phyloP scores from a whole-genome alignment of 345 rosid genomes.

The Ceriops tagal region DNA sequence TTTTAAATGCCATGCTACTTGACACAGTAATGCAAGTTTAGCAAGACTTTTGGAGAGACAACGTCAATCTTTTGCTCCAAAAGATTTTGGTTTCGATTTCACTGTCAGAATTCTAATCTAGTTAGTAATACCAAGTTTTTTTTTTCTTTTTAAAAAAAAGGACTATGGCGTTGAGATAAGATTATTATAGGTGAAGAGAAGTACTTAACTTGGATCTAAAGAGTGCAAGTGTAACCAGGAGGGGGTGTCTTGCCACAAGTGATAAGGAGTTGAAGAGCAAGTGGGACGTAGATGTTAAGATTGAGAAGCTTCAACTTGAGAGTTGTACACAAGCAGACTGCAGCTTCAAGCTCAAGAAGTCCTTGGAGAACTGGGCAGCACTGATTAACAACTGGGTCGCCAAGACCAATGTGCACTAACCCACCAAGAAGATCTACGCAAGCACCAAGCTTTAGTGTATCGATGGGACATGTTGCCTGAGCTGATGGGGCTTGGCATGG shows the following conservation, averaged over 20 bases:
- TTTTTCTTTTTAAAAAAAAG: no score
- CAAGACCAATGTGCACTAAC: conserved; percentile 66
- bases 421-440: conserved; percentile 93
- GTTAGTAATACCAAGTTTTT: no score
- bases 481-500: conserved; percentile 39
- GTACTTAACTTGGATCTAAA: conserved; percentile 39
- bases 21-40: no score
- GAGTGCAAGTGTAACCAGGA: conserved; percentile 88
- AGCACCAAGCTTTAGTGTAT: conserved; percentile 80
- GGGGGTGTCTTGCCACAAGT: conserved; percentile 97
- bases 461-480: conserved; percentile 65
- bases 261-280: conserved; percentile 90
- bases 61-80: no score
- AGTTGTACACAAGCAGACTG: conserved; percentile 87
- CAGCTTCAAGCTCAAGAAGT: conserved; percentile 80
- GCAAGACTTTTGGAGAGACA: no score
- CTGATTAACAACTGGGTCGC: conserved; percentile 68
- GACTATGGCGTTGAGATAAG: not conserved
- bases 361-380: conserved; percentile 86
- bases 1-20: no score
- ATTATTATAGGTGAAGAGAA: not conserved
- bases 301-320: conserved; percentile 81
- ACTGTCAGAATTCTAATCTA: no score
- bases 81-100: no score
- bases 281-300: conserved; percentile 72